Evolutionary conservation across 2,329 filamentous ascomycete species (phyloP).

Genomic region (Neofusicoccum sp.): DNA sequence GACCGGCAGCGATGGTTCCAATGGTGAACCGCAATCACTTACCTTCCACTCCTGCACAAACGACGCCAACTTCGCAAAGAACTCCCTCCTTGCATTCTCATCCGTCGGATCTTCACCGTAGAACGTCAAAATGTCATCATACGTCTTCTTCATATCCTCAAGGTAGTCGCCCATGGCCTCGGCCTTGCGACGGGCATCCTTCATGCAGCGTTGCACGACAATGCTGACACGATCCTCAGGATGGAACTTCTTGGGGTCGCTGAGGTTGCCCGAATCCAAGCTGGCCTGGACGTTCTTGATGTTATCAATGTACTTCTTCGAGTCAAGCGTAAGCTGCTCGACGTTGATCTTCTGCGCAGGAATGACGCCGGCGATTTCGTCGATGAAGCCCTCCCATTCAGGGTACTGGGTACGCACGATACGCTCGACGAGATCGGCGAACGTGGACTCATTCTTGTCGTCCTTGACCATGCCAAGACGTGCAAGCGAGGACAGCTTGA

Average conservation of each 20-base stretch:
- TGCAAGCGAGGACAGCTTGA: slow-evolving; percentile 93
- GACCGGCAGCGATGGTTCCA: neutral
- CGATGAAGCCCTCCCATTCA: slow-evolving; percentile 85
- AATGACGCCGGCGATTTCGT: slow-evolving; percentile 79
- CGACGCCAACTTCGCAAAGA: slow-evolving; percentile 87
- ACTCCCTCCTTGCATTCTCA: slow-evolving; percentile 89
- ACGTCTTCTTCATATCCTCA: slow-evolving; percentile 86
- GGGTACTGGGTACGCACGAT: slow-evolving; percentile 96
- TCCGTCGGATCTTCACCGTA: slow-evolving; percentile 93
- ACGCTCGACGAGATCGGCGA: slow-evolving; percentile 92
- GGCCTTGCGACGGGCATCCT: slow-evolving; percentile 91
- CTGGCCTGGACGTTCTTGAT: slow-evolving; percentile 91
- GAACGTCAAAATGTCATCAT: slow-evolving; percentile 93
- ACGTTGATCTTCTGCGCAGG: slow-evolving; percentile 87
- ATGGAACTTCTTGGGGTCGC: slow-evolving; percentile 96
- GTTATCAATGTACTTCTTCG: slow-evolving; percentile 89
- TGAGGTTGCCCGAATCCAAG: slow-evolving; percentile 88
- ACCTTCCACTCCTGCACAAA: slow-evolving; percentile 93
- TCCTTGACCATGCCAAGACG: slow-evolving; percentile 97
- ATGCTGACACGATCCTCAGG: slow-evolving; percentile 92
- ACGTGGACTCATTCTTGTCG: slow-evolving; percentile 95
- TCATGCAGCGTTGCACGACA: slow-evolving; percentile 90
- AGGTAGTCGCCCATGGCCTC: slow-evolving; percentile 93
- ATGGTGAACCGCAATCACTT: slow-evolving; percentile 27
- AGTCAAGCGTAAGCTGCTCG: slow-evolving; percentile 83